Evolutionary conservation across 208 protist species (phyloP), one percentile per base, ranked within the genome.

Genomic region (Crithidia bombi): DNA sequence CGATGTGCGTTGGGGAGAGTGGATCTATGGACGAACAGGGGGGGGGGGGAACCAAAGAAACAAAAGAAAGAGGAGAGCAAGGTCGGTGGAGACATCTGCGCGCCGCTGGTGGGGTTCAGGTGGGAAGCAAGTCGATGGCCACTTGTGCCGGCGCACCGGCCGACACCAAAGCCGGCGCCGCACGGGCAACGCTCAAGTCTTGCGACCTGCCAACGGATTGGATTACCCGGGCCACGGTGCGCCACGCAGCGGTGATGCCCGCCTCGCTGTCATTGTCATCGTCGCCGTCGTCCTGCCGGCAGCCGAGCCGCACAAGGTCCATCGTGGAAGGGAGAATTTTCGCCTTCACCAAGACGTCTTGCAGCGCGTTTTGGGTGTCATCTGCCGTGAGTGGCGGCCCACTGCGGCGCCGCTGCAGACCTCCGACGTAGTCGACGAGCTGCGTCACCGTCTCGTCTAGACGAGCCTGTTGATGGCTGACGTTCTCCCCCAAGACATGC

Each of bases 141-240:
- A 81, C 50, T 14, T 86, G 76, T 1, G 71, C 64, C 10, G 51
- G 41, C 21, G 52, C 65, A 21, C 81, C 81, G 17, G 69, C 68
- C 14, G 81, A 79, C 9, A 86, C 64, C 23, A 86, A 36, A 5
- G 78, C 78, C 6, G 81, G 77, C 17, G 76, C 81, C 23, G 73
- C 81, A 9, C 52, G 71, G 2, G 61, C 70, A 19, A 75, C 58
- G 17, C 77, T 81, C 25, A 86, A 50, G 0, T 41, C 61, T 17
- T 71, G 51, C 33, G 32, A 50, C 14, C 56, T 68, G 12, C 64
- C 71, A 15, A 75, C 23, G 35, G 54, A 32, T 14, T 50, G 38
- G 54, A 79, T 50, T n/a, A 85, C 50, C 7, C 63, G 71, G 23
- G 51, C 70, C 5, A 80, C 17, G 2, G 73, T 65, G 39, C 63